Percentiles rank a stretch among this genome's conserved stretches.
These are phyloP conservation scores for Penicillium atrosanguineum DNA, from an alignment of 495 filamentous ascomycete species.

Conservation along the genomic window DNA sequence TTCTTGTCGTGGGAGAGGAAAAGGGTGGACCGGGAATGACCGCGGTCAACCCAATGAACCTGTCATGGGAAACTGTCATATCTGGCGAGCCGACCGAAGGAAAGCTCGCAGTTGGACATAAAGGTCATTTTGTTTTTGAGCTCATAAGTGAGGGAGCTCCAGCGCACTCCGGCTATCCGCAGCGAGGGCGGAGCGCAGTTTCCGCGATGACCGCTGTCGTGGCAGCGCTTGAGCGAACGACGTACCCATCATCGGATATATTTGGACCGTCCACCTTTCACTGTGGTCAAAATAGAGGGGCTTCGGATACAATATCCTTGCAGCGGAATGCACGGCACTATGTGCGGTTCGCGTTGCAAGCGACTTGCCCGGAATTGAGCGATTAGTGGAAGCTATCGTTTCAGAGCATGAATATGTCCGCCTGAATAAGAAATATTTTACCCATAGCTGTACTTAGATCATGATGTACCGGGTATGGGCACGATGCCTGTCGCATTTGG, in stretches of 20 bases:
- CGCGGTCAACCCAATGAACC: conserved; percentile 22
- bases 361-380: conserved; percentile 17
- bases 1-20: conserved; percentile 84
- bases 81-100: conserved; percentile 82
- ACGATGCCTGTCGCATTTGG: conserved; percentile 72
- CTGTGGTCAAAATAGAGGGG: conserved; percentile 18
- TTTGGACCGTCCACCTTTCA: conserved; percentile 21
- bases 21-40: conserved; percentile 71
- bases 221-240: conserved; percentile 40
- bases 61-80: conserved; percentile 54
- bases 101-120: conserved; percentile 76
- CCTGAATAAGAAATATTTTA: conserved; percentile 19
- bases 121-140: conserved; percentile 60
- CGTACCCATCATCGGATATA: conserved; percentile 6
- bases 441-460: conserved; percentile 37
- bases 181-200: conserved; percentile 70
- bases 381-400: conserved; percentile 12
- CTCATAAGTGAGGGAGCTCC: conserved; percentile 58
- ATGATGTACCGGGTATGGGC: conserved; percentile 73
- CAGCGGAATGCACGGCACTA: conserved; percentile 18
- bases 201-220: conserved; percentile 62
- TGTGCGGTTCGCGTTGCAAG: conserved; percentile 21
- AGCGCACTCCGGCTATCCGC: conserved; percentile 73
- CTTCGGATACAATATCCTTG: conserved; percentile 21
- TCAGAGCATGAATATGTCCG: conserved; percentile 12